Percentiles rank a stretch among this genome's conserved stretches.
phyloP scores from a whole-genome alignment of 1,139 yeast genomes.

The Hanseniaspora uvarum region DNA sequence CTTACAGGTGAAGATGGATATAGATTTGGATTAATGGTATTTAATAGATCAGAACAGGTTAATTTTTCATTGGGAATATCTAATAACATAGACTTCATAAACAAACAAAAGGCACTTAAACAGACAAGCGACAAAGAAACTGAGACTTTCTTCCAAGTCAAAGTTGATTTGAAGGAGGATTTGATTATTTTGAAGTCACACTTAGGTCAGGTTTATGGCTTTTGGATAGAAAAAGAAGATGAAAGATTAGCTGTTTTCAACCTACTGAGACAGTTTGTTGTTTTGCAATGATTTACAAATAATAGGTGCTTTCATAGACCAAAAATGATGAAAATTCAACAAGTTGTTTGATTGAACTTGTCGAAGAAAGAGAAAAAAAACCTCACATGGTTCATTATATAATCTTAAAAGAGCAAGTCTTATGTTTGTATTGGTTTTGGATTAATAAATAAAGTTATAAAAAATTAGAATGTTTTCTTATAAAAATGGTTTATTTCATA shows the following conservation, averaged over 20 bases:
- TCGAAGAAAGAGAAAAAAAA: background rate
- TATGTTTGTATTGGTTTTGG: background rate
- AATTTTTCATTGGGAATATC: constrained; percentile 68
- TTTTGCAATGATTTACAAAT: background rate
- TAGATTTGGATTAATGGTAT: constrained; percentile 67
- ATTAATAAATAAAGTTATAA: background rate
- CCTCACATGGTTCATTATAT: background rate
- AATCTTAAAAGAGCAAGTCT: background rate
- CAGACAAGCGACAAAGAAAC: constrained; percentile 27
- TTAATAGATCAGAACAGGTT: constrained; percentile 64
- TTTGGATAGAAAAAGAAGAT: constrained; percentile 74
- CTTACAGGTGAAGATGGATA: constrained; percentile 38
- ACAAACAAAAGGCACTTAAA: constrained; percentile 1
- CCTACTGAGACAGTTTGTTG: constrained; percentile 37
- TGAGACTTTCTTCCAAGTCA: constrained; percentile 47
- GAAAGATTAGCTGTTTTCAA: constrained; percentile 58
- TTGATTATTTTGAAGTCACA: constrained; percentile 69
- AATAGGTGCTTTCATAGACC: no score
- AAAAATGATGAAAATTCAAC: no score
- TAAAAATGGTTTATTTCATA: background rate
- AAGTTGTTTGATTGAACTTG: no score
- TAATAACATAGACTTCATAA: background rate
- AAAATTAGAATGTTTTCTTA: background rate
- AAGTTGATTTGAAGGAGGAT: constrained; percentile 68
- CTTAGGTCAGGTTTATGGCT: constrained; percentile 71